phyloP scores from a whole-genome alignment of 208 protist species.

The Leishmania martiniquensis region DNA sequence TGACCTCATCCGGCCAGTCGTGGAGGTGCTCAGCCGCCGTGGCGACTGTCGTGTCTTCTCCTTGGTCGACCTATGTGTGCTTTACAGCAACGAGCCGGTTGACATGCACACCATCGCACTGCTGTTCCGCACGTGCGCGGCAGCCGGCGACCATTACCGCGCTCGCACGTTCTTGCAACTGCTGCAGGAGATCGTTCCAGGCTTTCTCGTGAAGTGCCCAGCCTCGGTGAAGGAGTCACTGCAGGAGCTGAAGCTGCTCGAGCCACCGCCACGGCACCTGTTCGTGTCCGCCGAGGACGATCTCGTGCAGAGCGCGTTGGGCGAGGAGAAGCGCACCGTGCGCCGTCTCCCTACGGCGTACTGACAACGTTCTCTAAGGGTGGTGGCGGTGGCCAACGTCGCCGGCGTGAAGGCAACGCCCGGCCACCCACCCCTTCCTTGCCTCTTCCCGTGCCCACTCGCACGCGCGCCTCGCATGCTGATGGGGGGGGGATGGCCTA shows the following conservation, averaged over 20 bases:
- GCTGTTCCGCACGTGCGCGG: conserved; percentile 78
- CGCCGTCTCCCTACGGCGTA: conserved; percentile 29
- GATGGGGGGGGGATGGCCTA: no score
- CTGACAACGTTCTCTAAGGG: not conserved
- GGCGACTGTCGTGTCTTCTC: conserved; percentile 90
- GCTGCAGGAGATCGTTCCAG: conserved; percentile 75
- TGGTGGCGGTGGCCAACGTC: not conserved
- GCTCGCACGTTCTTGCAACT: conserved; percentile 76
- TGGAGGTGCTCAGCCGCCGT: conserved; percentile 60
- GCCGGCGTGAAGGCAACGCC: not conserved
- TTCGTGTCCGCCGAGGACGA: conserved; percentile 57
- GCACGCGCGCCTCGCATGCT: not conserved
- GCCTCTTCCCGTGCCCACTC: not conserved
- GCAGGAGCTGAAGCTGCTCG: conserved; percentile 63
- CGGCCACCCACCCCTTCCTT: not conserved
- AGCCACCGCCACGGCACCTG: conserved; percentile 51
- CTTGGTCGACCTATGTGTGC: conserved; percentile 82
- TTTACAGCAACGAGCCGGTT: conserved; percentile 79
- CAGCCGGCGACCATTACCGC: conserved; percentile 79
- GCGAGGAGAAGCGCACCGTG: conserved; percentile 13
- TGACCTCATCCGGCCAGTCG: conserved; percentile 61
- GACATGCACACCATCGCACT: conserved; percentile 75
- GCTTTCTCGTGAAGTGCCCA: conserved; percentile 78
- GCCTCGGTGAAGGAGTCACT: conserved; percentile 52
- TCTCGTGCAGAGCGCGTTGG: conserved; percentile 39